These are phyloP conservation scores for Platanthera zijinensis DNA, from an alignment of 106 monocot species.

Conservation along the genomic window DNA sequence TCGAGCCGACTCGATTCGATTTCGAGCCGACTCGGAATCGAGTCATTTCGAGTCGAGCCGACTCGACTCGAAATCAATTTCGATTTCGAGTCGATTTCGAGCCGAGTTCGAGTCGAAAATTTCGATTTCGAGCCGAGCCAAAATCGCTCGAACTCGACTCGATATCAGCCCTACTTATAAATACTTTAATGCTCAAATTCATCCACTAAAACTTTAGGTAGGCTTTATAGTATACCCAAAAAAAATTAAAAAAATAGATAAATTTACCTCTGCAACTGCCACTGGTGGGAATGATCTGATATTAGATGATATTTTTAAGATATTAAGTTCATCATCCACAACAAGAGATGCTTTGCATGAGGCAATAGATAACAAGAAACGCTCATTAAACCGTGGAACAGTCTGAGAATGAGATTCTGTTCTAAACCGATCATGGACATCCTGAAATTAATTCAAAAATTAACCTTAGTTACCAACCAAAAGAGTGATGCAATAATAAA, in stretches of 20 bases:
- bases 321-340: conserved; percentile 96
- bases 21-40: too few species aligned
- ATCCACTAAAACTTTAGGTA: too few species aligned
- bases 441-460: conserved; percentile 39
- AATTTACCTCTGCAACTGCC: conserved; percentile 50
- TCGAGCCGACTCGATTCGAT: too few species aligned
- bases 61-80: too few species aligned
- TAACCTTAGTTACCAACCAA: background rate
- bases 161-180: too few species aligned
- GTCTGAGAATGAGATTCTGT: conserved; percentile 84
- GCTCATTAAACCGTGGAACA: conserved; percentile 77
- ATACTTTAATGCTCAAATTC: too few species aligned
- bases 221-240: background rate
- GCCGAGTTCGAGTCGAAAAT: too few species aligned
- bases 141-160: too few species aligned
- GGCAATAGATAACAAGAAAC: conserved; percentile 84
- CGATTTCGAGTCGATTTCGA: too few species aligned
- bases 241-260: background rate
- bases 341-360: conserved; percentile 95
- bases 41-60: too few species aligned
- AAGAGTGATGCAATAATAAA: background rate
- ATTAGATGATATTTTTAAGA: conserved; percentile 92
- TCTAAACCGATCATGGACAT: conserved; percentile 94
- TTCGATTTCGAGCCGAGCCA: too few species aligned
- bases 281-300: conserved; percentile 65